Percentiles rank a stretch among this genome's conserved stretches.
phyloP scores from a whole-genome alignment of 116 monocot species.

The Iris pallida region DNA sequence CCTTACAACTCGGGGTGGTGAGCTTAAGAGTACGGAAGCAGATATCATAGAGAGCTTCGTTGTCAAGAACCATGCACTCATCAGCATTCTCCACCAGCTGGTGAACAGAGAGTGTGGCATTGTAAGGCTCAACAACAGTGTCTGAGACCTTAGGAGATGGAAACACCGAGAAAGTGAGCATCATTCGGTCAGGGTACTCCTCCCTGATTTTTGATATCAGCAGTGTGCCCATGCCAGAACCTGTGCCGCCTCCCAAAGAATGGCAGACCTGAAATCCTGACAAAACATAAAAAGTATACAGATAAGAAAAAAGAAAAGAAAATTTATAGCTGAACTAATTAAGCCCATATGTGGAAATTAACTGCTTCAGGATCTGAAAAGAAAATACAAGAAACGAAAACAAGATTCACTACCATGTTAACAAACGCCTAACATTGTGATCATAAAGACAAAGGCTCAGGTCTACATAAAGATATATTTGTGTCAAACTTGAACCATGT shows the following conservation, averaged over 20 bases:
- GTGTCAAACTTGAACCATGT: too few relatives aligned
- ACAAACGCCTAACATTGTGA: too few relatives aligned
- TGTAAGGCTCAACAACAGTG: slow-evolving; percentile 12
- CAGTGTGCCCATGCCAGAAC: slow-evolving; percentile 8
- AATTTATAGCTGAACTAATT: too few relatives aligned
- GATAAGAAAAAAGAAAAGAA: too few relatives aligned
- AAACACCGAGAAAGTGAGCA: slow-evolving; percentile 7
- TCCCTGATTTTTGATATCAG: slow-evolving; percentile 9
- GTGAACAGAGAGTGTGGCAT: slow-evolving; percentile 12
- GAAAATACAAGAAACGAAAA: too few relatives aligned
- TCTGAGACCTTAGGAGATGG: slow-evolving; percentile 12
- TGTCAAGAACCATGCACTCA: slow-evolving; percentile 13
- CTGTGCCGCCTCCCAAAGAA: slow-evolving; percentile 9
- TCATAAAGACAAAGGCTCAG: too few relatives aligned
- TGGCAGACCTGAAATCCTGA: slow-evolving; percentile 8
- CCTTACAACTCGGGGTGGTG: slow-evolving; percentile 3
- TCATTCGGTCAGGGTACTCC: slow-evolving; percentile 8
- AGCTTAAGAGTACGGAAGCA: slow-evolving; percentile 10
- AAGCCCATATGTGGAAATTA: too few relatives aligned
- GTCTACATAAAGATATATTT: too few relatives aligned
- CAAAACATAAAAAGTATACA: background rate
- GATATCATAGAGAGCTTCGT: slow-evolving; percentile 13
- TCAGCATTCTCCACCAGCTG: slow-evolving; percentile 13
- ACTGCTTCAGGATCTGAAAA: too few relatives aligned
- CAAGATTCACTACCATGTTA: too few relatives aligned